Base-by-base conservation (phyloP, 2,329 filamentous ascomycete genomes). In the Cercospora canescens region DNA sequence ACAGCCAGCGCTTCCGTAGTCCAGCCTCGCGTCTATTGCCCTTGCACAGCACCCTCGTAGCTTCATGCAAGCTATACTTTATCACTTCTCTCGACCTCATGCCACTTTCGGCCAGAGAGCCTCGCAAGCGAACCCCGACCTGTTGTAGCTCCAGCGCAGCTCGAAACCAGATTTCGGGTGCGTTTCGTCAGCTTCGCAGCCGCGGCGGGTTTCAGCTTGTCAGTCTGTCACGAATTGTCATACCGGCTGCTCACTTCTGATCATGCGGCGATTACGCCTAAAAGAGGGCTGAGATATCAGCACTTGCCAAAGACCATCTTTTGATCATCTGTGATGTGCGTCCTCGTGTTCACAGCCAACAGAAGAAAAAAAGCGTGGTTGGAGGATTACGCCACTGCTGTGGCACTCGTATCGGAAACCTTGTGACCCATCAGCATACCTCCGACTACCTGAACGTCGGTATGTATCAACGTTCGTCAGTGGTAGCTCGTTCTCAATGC, bases 351-450 rank as follows among this genome's bases (percentile, higher is more conserved):
- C 28, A 30, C 52, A 56, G 32, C 6, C 32, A 56, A 28, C 28
- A 56, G 6, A 56, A 56, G 18, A 16, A 18, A 28, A 35, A 56
- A 54, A 54, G 28, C 52, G 52, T 56, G 52, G 52, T 56, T 56
- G 28, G 32, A 56, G 52, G 52, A 56, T 35, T 16, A 32, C 28
- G 52, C 52, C 59, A 57, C 63, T 65, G 63, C 59, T 62, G 63
- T 65, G 39, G 21, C 59, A 65, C 52, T n/a, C 59, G 52, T 58
- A 65, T 65, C 34, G 6, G 54, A 58, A 58, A 52, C 32, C 14
- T 35, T 52, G 41, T 26, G 35, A 39, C 52, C 62, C 45, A 45
- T 48, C 48, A n/a, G 9, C 28, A 62, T 39, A n/a, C n/a, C n/a
- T n/a, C n/a, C 28, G 52, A n/a, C n/a, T 39, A 58, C 41, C 26